Evolutionary conservation across 1,284 basidiomycete species (phyloP), one percentile per base, ranked within the genome.

Genomic region (Naganishia sp.): DNA sequence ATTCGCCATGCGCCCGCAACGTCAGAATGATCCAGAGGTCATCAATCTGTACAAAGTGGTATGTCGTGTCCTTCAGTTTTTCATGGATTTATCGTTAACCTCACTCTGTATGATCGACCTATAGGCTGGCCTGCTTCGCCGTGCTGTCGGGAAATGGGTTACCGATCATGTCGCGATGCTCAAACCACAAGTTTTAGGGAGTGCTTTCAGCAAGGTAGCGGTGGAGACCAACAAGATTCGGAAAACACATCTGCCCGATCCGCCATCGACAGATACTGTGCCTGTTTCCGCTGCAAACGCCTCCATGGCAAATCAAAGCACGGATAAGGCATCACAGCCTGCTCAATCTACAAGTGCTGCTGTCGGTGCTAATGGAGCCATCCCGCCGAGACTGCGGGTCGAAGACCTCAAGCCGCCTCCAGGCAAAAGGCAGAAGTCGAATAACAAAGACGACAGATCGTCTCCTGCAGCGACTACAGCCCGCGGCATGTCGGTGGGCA

Each of bases 401-500:
- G 76, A 78, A 65, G 76, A 78, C 64, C 70, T 78, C 60, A 78
- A 76, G 55, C 75, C 72, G 11, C 76, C 76, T 17, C 74, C 76
- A 1, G 61, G 71, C n/a, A 76, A 76, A 65, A 71, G 76, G 15
- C 63, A 67, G 50, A 72, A 71, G 53, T 39, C 35, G 2, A 63
- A 66, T 25, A 65, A 66, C 50, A 66, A 66, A 49, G 63, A 65
- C 39, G 64, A 66, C n/a, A 61, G 39, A 23, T 47, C 65, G 10
- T 61, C 65, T 17, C 51, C 65, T 6, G 52, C 41, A 15, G 35
- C 39, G 9, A 35, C 50, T 15, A 53, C 51, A 23, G n/a, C 56
- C 51, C 50, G 55, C 10, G 64, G 50, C n/a, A 18, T 58, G 25
- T 51, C 64, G 2, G 56, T 66, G 13, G 61, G 53, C 11, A 55